Evolutionary conservation across 208 protist species (phyloP).

Genomic region (Acanthamoeba sp.): DNA sequence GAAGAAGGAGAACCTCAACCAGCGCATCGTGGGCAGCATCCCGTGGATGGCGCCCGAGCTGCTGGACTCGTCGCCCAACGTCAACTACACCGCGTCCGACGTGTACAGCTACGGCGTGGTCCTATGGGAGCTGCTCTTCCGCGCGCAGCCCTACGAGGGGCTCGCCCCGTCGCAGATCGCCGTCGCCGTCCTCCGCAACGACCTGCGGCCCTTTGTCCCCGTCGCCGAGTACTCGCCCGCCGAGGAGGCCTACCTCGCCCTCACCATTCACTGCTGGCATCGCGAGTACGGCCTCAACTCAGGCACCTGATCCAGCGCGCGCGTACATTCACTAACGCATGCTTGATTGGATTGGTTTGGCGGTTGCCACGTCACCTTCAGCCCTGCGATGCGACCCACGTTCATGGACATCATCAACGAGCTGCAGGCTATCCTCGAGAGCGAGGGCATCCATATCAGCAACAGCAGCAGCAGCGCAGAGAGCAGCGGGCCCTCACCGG

Average conservation of each 20-base stretch:
- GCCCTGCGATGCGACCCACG: neutral
- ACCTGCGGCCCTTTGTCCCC: neutral
- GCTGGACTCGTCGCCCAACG: neutral
- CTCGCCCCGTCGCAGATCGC: neutral
- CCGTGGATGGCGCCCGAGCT: constrained; percentile 22
- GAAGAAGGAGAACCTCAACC: neutral
- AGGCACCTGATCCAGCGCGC: no score
- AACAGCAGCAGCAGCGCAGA: neutral
- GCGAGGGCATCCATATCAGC: neutral
- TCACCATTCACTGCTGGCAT: neutral
- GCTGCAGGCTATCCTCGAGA: neutral
- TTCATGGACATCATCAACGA: neutral
- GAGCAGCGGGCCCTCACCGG: neutral
- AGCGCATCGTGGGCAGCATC: neutral
- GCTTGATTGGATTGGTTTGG: no score
- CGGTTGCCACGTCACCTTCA: neutral
- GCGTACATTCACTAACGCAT: no score
- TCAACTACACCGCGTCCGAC: neutral
- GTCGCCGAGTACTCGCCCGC: neutral
- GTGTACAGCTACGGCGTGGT: neutral
- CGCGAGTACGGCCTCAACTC: constrained; percentile 1
- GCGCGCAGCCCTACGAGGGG: neutral
- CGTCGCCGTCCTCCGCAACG: constrained; percentile 1
- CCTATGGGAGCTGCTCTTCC: neutral
- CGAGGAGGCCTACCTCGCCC: constrained; percentile 30